Evolutionary conservation across 31 red algal species (phyloP).

Genomic region (Bonnemaisonia californica): DNA sequence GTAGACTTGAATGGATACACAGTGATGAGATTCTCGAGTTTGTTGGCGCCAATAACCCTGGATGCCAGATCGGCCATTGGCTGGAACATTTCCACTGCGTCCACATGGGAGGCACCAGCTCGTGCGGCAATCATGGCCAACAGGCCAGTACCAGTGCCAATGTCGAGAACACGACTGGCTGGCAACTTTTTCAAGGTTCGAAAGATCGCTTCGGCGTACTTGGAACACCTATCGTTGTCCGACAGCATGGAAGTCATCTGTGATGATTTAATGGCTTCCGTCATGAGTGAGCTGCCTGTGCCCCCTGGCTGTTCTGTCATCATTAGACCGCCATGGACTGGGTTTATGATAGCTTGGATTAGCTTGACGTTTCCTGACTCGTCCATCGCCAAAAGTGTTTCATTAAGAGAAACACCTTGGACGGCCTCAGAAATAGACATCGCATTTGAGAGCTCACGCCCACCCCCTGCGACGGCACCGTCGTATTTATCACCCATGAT

Average conservation of each 20-base stretch:
- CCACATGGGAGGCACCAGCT: conserved; percentile 56
- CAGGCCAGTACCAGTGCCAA: conserved; percentile 74
- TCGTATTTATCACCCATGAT: conserved; percentile 73
- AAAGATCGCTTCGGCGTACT: conserved; percentile 35
- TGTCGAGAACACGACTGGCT: conserved; percentile 55
- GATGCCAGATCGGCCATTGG: conserved; percentile 58
- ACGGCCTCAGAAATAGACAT: conserved; percentile 41
- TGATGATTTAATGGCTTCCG: conserved; percentile 55
- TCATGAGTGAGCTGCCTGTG: conserved; percentile 11
- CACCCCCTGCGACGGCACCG: conserved; percentile 46
- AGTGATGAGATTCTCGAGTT: conserved; percentile 31
- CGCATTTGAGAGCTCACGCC: background rate
- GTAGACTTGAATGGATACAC: conserved; percentile 51
- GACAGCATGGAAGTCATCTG: conserved; percentile 72
- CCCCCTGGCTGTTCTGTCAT: conserved; percentile 9
- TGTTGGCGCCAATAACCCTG: conserved; percentile 42
- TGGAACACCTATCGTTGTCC: conserved; percentile 47
- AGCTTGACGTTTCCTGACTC: conserved; percentile 36
- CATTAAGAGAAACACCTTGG: conserved; percentile 49
- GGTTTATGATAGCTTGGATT: conserved; percentile 49
- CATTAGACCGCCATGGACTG: conserved; percentile 55
- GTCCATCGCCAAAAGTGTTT: conserved; percentile 46
- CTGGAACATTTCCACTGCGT: conserved; percentile 70
- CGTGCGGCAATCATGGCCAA: conserved; percentile 62
- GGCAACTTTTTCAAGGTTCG: background rate